Evolutionary conservation across 306 rosid species (phyloP), one percentile per base, ranked within the genome.

Genomic region (Cucurbita ficifolia): DNA sequence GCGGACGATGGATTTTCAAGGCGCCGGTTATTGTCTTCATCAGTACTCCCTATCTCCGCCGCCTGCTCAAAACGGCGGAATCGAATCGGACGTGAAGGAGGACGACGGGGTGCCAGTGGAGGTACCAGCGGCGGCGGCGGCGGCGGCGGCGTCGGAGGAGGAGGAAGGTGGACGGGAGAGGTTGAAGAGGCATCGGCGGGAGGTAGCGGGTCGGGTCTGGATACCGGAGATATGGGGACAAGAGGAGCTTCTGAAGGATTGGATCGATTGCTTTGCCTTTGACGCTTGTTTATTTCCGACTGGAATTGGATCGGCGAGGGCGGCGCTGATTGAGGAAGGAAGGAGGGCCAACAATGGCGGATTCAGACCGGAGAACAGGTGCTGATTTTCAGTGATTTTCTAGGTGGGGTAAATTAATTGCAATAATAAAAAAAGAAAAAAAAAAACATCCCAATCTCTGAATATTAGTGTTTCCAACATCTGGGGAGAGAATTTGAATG

Each of bases 191-290:
- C 92, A 87, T 29, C 79, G 92, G 58, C 57, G 79, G 56, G 97
- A 91, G 82, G 81, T 90, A 73, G 89, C 85, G 3, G 97, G 96
- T 6, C 81, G 83, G 35, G 89, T 90, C 4, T 89, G 98, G 96
- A 85, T 93, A 72, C 98, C 98, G 35, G 98, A 93, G 1, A 83
- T 75, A 17, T 93, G 98, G 98, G 98, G 98, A 1, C 97, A 93
- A 72, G 98, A 93, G 75, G 92, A 90, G 56, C 76, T 88, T 1
- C 77, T 94, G 78, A 86, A 89, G 82, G 95, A 90, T 74, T 94
- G 96, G 98, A 83, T 84, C 7, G 98, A 94, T 76, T 86, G 96
- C 45, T 45, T 89, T 11, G 85, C 79, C 8, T 94, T 94, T 75
- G 97, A 94, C 73, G 88, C 93, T 70, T 77, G 87, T 77, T 79